Evolutionary conservation across 345 rosid genomes (phyloP).

Genomic region (Dovyalis caffra): DNA sequence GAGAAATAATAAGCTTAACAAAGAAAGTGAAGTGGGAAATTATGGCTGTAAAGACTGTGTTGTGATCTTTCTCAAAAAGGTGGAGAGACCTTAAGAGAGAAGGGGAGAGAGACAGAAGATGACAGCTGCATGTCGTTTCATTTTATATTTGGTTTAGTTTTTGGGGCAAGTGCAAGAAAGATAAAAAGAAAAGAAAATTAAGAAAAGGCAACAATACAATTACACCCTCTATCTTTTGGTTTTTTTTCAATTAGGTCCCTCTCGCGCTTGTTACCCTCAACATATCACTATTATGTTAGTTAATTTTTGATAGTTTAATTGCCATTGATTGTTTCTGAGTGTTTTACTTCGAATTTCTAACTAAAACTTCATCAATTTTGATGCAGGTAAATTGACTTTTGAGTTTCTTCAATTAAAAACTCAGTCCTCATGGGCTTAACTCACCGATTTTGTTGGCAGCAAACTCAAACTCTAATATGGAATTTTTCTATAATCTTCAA

Average conservation of each 20-base stretch:
- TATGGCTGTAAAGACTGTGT: not conserved
- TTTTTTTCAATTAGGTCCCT: not conserved
- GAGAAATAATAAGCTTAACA: not conserved
- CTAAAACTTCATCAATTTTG: too few relatives aligned
- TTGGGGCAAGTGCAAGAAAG: not conserved
- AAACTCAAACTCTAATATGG: too few relatives aligned
- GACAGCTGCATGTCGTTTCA: not conserved
- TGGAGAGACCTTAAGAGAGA: not conserved
- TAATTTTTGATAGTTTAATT: too few relatives aligned
- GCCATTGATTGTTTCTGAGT: too few relatives aligned
- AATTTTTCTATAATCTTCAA: too few relatives aligned
- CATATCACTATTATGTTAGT: not conserved
- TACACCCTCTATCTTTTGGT: not conserved
- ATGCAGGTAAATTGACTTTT: too few relatives aligned
- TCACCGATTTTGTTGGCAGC: too few relatives aligned
- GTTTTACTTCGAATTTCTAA: too few relatives aligned
- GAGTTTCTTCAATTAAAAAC: too few relatives aligned
- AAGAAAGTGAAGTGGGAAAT: not conserved
- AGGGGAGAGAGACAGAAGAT: not conserved
- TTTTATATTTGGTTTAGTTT: not conserved
- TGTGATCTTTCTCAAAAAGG: not conserved
- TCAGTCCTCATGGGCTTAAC: too few relatives aligned
- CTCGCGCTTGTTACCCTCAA: not conserved
- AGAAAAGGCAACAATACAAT: not conserved
- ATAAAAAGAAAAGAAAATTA: not conserved